Evolutionary conservation across 1,139 yeast genomes (phyloP), one percentile per base, ranked within the genome.

Genomic region (Suhomyces bokatorum): DNA sequence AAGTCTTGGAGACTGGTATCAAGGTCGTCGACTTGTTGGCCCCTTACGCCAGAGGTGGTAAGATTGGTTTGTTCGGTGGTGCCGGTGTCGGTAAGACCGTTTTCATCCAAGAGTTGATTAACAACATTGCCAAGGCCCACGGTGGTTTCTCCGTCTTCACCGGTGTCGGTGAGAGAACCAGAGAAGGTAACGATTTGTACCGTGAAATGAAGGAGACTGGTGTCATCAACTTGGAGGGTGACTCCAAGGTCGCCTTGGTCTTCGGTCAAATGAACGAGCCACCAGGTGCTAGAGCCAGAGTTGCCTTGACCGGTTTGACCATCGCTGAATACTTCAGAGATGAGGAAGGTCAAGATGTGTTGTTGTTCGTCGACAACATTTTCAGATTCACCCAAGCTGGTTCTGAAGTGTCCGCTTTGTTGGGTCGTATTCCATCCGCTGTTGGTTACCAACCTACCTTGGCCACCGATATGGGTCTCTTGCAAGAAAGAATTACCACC

Each of bases 51-150:
- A 91, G 97, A 87, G 99, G 99, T 87, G 99, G 99, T 88, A 93
- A 93, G 86, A 93, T 93, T 88, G 99, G 99, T 85, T 85, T 93
- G 71, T 93, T 93, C 87, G 99, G 99, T 83, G 99, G 99, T 91
- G 99, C 99, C 77, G 99, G 99, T 91, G 99, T 93, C 89, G 99
- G 99, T 81, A 93, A 93, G 81, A 93, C 99, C 75, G 99, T 93
- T 58, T 93, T 93, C 79, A 93, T 93, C 78, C 99, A 93, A 83
- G 99, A 93, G 81, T 85, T 93, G 81, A 93, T 93, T 77, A 91
- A 93, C 90, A 93, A 93, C 85, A 93, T 93, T 70, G 99, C 99
- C 75, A 93, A 91, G 84, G 99, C 99, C 66, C 99, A 93, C 75
- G 99, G 99, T 89, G 99, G 99, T 87, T 93, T 91, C 96, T 93